Percentiles rank a stretch among this genome's conserved stretches.
These are phyloP conservation scores for Shiraia sp. DNA, from an alignment of 2,329 filamentous ascomycete genomes.

Conservation along the genomic window DNA sequence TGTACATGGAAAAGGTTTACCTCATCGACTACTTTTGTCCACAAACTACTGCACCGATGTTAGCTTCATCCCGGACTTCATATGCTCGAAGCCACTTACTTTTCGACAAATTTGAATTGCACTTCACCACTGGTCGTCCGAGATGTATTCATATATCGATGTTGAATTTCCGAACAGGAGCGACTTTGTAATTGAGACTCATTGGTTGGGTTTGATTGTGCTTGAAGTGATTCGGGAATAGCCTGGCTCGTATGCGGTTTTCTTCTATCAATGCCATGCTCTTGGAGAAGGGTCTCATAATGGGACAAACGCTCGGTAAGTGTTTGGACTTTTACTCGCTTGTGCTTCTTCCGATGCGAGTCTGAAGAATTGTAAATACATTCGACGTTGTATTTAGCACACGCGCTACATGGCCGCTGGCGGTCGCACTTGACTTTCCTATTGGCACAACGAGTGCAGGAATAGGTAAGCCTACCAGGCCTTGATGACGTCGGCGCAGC, in stretches of 20 bases:
- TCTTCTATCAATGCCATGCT: slow-evolving; percentile 12
- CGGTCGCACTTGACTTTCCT: slow-evolving; percentile 33
- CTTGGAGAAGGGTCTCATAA: slow-evolving; percentile 27
- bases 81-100: slow-evolving; percentile 66
- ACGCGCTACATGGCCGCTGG: slow-evolving; percentile 24
- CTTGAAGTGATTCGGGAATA: background rate
- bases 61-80: slow-evolving; percentile 66
- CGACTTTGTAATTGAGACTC: no score
- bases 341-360: slow-evolving; percentile 7
- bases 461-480: slow-evolving; percentile 1
- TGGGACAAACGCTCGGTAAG: slow-evolving; percentile 22
- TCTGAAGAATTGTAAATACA: slow-evolving; percentile 19
- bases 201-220: background rate
- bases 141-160: background rate
- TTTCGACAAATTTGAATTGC: slow-evolving; percentile 60
- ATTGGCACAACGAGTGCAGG: slow-evolving; percentile 24
- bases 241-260: background rate
- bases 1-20: slow-evolving; percentile 43
- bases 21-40: slow-evolving; percentile 73
- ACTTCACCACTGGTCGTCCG: background rate
- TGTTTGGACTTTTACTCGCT: slow-evolving; percentile 7
- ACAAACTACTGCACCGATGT: slow-evolving; percentile 62
- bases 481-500: background rate
- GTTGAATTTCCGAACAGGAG: background rate
- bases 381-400: slow-evolving; percentile 18